These are phyloP conservation scores for Solanum tacnaense DNA, from an alignment of 257 asterid species.

Conservation along the genomic window DNA sequence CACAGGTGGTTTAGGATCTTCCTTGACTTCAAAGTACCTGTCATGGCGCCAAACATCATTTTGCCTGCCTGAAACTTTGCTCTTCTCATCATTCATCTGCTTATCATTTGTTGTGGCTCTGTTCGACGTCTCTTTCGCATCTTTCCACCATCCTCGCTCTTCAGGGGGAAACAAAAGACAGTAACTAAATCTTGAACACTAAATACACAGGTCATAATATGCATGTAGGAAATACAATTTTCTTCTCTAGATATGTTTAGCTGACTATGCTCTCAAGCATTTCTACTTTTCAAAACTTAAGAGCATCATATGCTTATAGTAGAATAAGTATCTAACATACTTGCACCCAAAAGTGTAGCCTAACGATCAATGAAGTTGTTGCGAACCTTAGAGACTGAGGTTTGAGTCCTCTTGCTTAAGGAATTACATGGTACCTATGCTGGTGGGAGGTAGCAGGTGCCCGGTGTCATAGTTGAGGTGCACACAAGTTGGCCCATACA, in stretches of 20 bases:
- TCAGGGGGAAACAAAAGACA: slow-evolving; percentile 7
- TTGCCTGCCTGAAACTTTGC: slow-evolving; percentile 31
- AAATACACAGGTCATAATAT: background rate
- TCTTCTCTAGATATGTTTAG: background rate
- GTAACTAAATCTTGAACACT: background rate
- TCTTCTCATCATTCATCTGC: slow-evolving; percentile 31
- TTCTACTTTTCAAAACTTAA: background rate
- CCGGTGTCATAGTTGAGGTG: background rate
- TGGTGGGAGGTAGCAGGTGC: background rate
- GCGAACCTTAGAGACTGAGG: background rate
- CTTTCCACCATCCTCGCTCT: slow-evolving; percentile 77
- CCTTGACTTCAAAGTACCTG: slow-evolving; percentile 53
- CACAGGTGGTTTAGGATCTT: slow-evolving; percentile 37
- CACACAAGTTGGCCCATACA: background rate
- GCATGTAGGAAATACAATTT: background rate
- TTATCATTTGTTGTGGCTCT: slow-evolving; percentile 23
- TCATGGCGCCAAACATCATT: slow-evolving; percentile 59
- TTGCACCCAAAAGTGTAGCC: background rate
- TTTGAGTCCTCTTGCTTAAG: background rate
- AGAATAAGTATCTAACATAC: background rate
- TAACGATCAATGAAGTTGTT: background rate
- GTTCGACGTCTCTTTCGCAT: slow-evolving; percentile 34
- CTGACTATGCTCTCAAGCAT: background rate
- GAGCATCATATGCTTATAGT: background rate
- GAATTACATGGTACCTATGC: background rate